Base-by-base conservation (phyloP, 1,284 basidiomycete genomes). In the Tremellales sp. region DNA sequence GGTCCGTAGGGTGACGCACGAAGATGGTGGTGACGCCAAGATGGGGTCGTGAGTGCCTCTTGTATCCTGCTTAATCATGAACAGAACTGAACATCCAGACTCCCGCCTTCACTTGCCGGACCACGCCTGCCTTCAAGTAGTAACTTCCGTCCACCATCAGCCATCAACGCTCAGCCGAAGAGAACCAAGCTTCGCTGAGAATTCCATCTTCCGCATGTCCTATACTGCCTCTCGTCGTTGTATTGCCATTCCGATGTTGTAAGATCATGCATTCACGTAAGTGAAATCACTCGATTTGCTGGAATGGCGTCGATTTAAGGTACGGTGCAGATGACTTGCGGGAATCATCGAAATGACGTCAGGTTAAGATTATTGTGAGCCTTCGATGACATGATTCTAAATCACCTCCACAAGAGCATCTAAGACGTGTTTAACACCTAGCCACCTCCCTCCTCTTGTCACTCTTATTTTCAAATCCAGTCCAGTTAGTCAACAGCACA, bases 1-100 rank as follows among this genome's bases (percentile, higher is more conserved):
- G 4, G 67, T 69, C 4, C 57, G 78, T 15, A 54, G 78, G 15
- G 77, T 80, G 2, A 77, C 78, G 7, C 77, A 79, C 60, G 79
- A 80, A 61, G 77, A 79, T 46, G 72, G 76, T 29, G 76, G 73
- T 4, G 73, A 75, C 52, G 63, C 72, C 17, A 75, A 75, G 58
- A 75, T 75, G 73, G 72, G 71, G 49, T 70, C 70, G 67, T 73
- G 48, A 58, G 71, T 72, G 2, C 12, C 21, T 24, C 17, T 26
- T 19, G 23, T 8, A 33, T 39, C 27, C 25, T 45, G 21, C 17
- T 26, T 27, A n/a, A 23, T 31, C 27, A 33, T 25, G 24, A 21
- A 21, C 25, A 24, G 19, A 42, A 26, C 49, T 49, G 39, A 29
- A 22, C 6, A 39, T 44, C 5, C 41, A 72, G 69, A 15, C 52